phyloP scores from a whole-genome alignment of 148 eudicot species.

The Bassia scoparia region DNA sequence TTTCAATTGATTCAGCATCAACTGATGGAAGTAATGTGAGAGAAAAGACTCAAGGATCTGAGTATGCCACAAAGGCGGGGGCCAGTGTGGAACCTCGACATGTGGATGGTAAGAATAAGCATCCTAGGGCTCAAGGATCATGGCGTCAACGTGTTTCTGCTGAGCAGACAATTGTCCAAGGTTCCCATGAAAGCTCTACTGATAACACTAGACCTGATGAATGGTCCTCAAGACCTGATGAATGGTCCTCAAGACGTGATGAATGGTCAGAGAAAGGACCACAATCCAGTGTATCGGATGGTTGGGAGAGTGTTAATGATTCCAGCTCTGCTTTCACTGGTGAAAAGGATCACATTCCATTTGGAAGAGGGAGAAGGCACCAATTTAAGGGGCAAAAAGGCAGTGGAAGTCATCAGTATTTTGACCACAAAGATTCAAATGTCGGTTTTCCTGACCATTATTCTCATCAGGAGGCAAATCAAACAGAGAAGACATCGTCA shows the following conservation, averaged over 20 bases:
- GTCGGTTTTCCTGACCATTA: constrained; percentile 30
- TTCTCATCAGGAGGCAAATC: constrained; percentile 36
- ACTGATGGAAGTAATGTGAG: constrained; percentile 37
- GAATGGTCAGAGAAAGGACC: constrained; percentile 30
- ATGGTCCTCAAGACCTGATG: constrained; percentile 19
- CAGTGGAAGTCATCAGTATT: constrained; percentile 27
- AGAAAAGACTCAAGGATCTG: constrained; percentile 35
- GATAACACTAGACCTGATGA: constrained; percentile 29
- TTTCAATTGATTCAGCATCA: constrained; percentile 30
- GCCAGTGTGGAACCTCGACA: constrained; percentile 34
- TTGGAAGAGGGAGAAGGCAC: constrained; percentile 51
- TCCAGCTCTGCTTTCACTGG: constrained; percentile 21
- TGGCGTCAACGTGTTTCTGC: constrained; percentile 59
- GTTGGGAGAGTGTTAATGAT: constrained; percentile 40
- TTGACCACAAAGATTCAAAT: constrained; percentile 36
- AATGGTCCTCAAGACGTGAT: constrained; percentile 25
- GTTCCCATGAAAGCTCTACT: constrained; percentile 32
- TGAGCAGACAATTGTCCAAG: constrained; percentile 34
- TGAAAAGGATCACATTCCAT: constrained; percentile 38
- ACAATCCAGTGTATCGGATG: constrained; percentile 33
- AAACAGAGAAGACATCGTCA: constrained; percentile 41
- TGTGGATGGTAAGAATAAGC: constrained; percentile 42
- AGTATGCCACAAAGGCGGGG: constrained; percentile 26
- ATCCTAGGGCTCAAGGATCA: constrained; percentile 48
- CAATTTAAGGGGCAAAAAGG: constrained; percentile 46